Evolutionary conservation across 331 rosid species (phyloP), one percentile per base, ranked within the genome.

Genomic region (Saraca asoca): DNA sequence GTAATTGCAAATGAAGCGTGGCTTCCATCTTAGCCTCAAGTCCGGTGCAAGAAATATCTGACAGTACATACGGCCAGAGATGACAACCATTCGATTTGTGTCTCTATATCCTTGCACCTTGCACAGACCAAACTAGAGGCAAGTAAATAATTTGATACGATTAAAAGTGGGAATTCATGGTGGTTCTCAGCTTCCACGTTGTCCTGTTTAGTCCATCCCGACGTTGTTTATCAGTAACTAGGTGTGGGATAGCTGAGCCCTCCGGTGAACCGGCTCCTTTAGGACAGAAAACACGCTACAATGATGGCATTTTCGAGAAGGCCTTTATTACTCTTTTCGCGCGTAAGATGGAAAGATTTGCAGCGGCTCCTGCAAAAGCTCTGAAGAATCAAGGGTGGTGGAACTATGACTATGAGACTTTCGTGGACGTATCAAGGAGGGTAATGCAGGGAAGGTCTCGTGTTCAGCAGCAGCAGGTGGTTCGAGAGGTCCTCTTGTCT

Each of bases 391-490:
- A 68, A 20, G 69, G 71, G 33, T 79, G 54, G 79, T 82, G 74
- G 85, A 83, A 78, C 14, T 79, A 69, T 69, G 91, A 90, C 52
- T 93, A 90, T 2, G 97, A 90, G 66, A 74, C 87, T 18, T 93
- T 90, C 59, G 98, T 93, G 33, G 95, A 90, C 58, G 98, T 78
- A 0, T 93, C 97, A 0, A 82, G 39, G 75, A 79, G 96, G 69
- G 98, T 93, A 8, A 90, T 88, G 95, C 90, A 81, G 64, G 95
- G 98, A 0, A 80, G 94, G 85, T 79, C 88, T 59, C 86, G 97
- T 2, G 1, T 67, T 11, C 95, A 90, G 82, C 98, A 93, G 51
- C 95, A 90, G 14, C 53, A 84, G 57, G 96, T 90, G 0, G 98
- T 93, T 69, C 75, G 97, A 41, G 77, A 87, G 65, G 98, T 93